Evolutionary conservation across 441 rosid genomes (phyloP), one percentile per base, ranked within the genome.

Genomic region (Daphne laureola): DNA sequence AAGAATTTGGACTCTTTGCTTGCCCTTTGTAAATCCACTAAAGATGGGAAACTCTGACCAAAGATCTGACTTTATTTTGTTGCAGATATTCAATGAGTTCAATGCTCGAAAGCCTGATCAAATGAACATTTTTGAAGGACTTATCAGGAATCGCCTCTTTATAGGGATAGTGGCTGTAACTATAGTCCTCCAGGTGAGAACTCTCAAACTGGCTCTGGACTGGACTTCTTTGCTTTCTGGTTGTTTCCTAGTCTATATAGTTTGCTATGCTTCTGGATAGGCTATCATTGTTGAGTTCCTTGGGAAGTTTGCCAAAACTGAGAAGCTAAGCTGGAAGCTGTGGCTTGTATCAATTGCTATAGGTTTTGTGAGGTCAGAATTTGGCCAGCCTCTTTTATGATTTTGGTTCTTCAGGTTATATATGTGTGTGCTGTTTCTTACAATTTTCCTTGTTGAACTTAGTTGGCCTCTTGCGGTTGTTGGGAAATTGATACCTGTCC

Each of bases 31-130:
- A 31, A 31, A 31, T 6, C 38, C 8, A 31, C 5, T 31, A 31
- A 8, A 8, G 38, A 31, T 31, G 1, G 38, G 38, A 31, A 21
- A 49, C 14, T 14, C 52, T 3, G 14, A 4, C 13, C 52, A 49
- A 15, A 45, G 58, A 55, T 26, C 41, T 38, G 8, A 53, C 46
- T 56, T 5, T 60, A 64, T 52, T 38, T 31, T 26, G 51, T 23
- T 68, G 73, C 77, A 94, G 99, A 78, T 91, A 56, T 87, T 93
- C 69, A 93, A 90, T 43, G 97, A 90, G 66, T 90, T 87, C 57
- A 90, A 90, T 73, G 97, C 96, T 42, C 78, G 97, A 58, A 87
- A 93, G 65, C 97, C 97, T 26, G 97, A 93, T 59, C 90, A 90
- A 71, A 65, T 67, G 5, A 87, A 93, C 66, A 68, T 87, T 35